Base-by-base conservation (phyloP, 768 basidiomycete species). In the Russula sp. region DNA sequence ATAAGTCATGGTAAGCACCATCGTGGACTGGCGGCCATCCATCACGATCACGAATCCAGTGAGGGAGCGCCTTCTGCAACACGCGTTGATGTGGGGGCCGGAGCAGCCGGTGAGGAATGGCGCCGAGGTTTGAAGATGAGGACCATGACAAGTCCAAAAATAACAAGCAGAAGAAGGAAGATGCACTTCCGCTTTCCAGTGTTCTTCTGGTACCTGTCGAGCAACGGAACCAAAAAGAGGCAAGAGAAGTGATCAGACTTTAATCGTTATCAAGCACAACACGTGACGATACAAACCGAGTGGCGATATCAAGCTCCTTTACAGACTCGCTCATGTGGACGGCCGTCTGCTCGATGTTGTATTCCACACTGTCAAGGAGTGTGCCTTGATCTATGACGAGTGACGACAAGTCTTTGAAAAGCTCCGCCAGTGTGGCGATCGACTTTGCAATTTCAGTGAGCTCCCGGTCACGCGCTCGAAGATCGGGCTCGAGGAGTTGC, bases 321-420 rank as follows among this genome's bases (percentile, higher is more conserved):
- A 90, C 94, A 24, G 94, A 93, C 51, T 91, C 90, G 61, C 86
- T 76, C 73, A 95, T 81, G 57, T 92, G 85, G 36, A 83, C 83
- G 20, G 89, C 89, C 5, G 95, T 92, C 74, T 91, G 88, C 75
- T 98, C 94, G 58, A 99, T 90, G 73, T 99, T 99, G 77, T 93
- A 99, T 76, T 99, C 97, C 61, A 98, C 84, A 42, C 92, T 94
- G 76, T 98, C 97, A 61, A 98, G 81, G 36, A 99, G 83, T 32
- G 96, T 98, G 32, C 97, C 97, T 72, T 99, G 97, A 76, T 98
- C 97, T 67, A 98, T 98, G 64, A 99, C 93, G 61, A 99, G 84
- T 40, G 83, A 83, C 16, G 90, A 90, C 52, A 99, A 80, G 73
- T 99, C 97, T 71, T 96, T 94, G 83, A 99, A 99, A 57, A 99